Conservation (phyloP, 352 stramenopile genomes). For the Pythium vanterpoolii region DNA sequence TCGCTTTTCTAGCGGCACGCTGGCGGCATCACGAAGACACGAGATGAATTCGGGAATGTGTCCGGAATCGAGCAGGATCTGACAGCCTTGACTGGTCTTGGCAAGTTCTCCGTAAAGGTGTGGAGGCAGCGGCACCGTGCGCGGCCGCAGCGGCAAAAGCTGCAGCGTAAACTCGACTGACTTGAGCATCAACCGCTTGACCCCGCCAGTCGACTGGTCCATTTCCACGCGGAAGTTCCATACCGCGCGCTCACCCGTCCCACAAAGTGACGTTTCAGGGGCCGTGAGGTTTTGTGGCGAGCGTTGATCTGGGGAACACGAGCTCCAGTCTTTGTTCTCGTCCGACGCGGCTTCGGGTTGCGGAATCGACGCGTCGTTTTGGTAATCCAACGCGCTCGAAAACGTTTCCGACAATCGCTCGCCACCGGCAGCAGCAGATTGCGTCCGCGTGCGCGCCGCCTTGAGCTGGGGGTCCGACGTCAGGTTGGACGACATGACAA, state of each 20-base stretch:
- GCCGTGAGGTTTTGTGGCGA: slow-evolving; percentile 58
- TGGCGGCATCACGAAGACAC: slow-evolving; percentile 75
- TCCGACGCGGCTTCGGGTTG: slow-evolving; percentile 62
- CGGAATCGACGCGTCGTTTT: slow-evolving; percentile 53
- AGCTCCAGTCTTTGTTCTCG: slow-evolving; percentile 89
- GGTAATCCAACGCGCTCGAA: slow-evolving; percentile 40
- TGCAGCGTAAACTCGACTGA: slow-evolving; percentile 88
- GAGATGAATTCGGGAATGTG: slow-evolving; percentile 84
- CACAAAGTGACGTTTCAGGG: slow-evolving; percentile 75
- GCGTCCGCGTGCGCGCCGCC: slow-evolving; percentile 33
- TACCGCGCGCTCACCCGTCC: slow-evolving; percentile 73
- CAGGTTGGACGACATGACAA: slow-evolving; percentile 59
- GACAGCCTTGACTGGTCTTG: slow-evolving; percentile 78
- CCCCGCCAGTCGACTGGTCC: slow-evolving; percentile 50
- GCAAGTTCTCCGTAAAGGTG: slow-evolving; percentile 85
- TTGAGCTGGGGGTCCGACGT: slow-evolving; percentile 60
- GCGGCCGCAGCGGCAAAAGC: slow-evolving; percentile 70
- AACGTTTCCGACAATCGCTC: slow-evolving; percentile 76
- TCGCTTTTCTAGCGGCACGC: slow-evolving; percentile 79
- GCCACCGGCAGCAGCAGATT: slow-evolving; percentile 44
- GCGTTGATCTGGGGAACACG: slow-evolving; percentile 80
- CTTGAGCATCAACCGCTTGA: slow-evolving; percentile 84
- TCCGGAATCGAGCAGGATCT: slow-evolving; percentile 74
- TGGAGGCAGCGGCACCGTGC: slow-evolving; percentile 73
- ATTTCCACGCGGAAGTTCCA: slow-evolving; percentile 90